Base-by-base conservation (phyloP, 164 flowering plant species). In the Stephania japonica region DNA sequence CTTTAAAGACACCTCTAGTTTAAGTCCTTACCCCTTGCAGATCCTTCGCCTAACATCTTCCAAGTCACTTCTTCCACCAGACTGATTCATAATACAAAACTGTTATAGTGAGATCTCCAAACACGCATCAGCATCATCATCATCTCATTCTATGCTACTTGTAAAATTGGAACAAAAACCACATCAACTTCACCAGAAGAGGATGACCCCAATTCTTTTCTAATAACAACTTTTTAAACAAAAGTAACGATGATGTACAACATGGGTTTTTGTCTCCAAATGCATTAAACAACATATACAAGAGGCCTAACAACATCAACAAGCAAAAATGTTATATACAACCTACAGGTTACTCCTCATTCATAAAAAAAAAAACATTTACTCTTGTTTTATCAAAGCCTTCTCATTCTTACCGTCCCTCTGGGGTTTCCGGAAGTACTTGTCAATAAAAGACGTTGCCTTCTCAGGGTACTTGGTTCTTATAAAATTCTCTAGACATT, bases 391-490 rank as follows among this genome's bases (percentile, higher is more conserved):
- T 32, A 4, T 2, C 3, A 32, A 32, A 32, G 38, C 2, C 4
- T 59, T 59, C 64, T 59, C 64, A 59, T 10, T 59, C 64, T 7
- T 59, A 24, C 24, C 25, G 24, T 59, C 64, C 64, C 21, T 2
- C 64, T 19, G 69, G 10, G 73, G 64, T 70, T 70, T 88, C 42
- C 72, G 72, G 72, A 87, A 91, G 69, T 93, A 96, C 65, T 91
- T 96, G 1, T 19, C 75, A 18, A 78, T 75, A 77, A 93, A 96
- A 19, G 80, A 42, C 21, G 84, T 92, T 4, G 89, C 97, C 19
- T 72, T 26, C 19, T 82, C 88, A 1, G 98, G 91, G 69, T 84
- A 90, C 72, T 89, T 96, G 13, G 56, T 80, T 76, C 56, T 84
- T 19, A 93, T 68, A 32, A 82, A 86, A 50, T 71, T 71, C 47